Conservation (phyloP, 371 early-diverging fungal genomes). For the Catenaria anguillulae region DNA sequence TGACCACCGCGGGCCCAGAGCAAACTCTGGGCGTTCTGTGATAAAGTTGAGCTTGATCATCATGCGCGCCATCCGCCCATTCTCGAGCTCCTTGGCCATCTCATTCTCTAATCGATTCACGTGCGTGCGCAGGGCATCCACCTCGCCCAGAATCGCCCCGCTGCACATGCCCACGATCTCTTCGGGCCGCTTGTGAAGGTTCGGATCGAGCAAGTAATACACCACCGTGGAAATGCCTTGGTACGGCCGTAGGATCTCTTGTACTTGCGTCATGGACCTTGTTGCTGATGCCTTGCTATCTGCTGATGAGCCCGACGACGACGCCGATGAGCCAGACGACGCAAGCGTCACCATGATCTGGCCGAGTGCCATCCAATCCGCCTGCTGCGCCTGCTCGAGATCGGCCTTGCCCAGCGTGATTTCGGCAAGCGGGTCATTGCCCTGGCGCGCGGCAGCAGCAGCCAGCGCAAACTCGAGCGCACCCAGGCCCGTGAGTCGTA, state of each 20-base stretch:
- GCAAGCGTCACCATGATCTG: conserved; percentile 64
- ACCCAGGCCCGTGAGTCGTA: not conserved
- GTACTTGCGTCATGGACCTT: conserved; percentile 43
- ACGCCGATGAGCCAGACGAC: conserved; percentile 28
- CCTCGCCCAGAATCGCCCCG: conserved; percentile 54
- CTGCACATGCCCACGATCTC: conserved; percentile 69
- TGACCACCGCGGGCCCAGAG: conserved; percentile 81
- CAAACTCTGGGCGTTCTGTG: conserved; percentile 88
- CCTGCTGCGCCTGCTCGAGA: conserved; percentile 40
- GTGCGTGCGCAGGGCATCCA: conserved; percentile 52
- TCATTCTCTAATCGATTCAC: conserved; percentile 64
- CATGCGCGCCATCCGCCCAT: conserved; percentile 68
- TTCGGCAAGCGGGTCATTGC: not conserved
- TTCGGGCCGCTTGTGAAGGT: conserved; percentile 58
- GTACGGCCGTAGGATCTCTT: conserved; percentile 60
- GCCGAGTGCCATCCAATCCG: conserved; percentile 77
- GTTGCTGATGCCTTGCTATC: too few relatives aligned
- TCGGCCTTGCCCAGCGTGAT: too few relatives aligned
- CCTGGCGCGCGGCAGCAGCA: not conserved
- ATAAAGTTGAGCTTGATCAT: conserved; percentile 80
- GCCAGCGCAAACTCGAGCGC: not conserved
- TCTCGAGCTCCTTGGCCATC: conserved; percentile 66
- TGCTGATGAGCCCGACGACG: too few relatives aligned
- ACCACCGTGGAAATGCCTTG: conserved; percentile 70
- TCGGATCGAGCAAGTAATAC: conserved; percentile 57